Evolutionary conservation across 176 grass and related monocot genomes (phyloP), one percentile per base, ranked within the genome.

Genomic region (Oryza punctata): DNA sequence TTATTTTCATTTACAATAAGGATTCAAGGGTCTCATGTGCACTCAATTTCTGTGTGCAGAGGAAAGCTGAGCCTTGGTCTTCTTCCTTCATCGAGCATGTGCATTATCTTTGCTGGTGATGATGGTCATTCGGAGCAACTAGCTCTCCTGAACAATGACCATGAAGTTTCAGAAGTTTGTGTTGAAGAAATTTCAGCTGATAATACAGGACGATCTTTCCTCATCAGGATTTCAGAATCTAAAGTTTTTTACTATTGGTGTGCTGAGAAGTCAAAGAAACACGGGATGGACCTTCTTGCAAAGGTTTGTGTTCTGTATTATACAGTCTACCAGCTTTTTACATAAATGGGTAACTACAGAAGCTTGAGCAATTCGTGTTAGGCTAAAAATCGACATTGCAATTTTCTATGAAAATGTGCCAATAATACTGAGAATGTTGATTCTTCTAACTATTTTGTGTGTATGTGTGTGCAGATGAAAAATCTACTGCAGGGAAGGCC

Each of bases 211-310:
- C 91, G 93, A 40, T 96, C 96, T 75, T 99, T 99, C 23, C 27
- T 87, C 18, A 54, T 99, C 54, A 93, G 83, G 72, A 60, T 92
- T 69, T 88, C 85, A 57, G 80, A 87, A 65, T 90, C 85, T 87
- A 76, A 84, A 82, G 81, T 72, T 66, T 89, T 91, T 63, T 99
- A 99, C 79, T 98, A 98, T 87, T 99, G 96, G 93, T 90, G 93
- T 30, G 92, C 96, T 45, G 91, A 99, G 67, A 99, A 95, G 75
- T 99, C 91, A 21, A 90, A 89, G 47, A 68, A 89, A 80, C 78
- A 87, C 45, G 96, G 96, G 80, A 87, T 81, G 54, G 85, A 94
- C 30, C 89, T 96, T 85, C 89, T 99, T 81, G 43, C 75, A 52
- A 94, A 98, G 91, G 96, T 98, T 65, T 77, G 65, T 82, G 32